Base-by-base conservation (phyloP, 2,329 filamentous ascomycete genomes). In the Fusarium tricinctum region DNA sequence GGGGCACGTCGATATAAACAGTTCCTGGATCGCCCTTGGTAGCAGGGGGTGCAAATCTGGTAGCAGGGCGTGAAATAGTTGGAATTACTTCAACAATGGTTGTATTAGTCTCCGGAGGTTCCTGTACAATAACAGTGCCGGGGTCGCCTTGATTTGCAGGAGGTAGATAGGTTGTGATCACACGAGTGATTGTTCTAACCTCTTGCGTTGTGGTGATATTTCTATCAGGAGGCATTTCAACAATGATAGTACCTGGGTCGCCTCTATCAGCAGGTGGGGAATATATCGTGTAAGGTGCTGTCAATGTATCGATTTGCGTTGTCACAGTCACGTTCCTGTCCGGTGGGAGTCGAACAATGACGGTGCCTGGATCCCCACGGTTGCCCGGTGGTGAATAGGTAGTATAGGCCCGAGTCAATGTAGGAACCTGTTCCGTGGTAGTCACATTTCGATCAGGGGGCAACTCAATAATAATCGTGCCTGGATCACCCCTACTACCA, bases 121-220 rank as follows among this genome's bases (percentile, higher is more conserved):
- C 52, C 30, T 68, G 59, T 2, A 68, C 13, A 32, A 68, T 46
- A 8, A 66, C 46, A 33, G 63, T 66, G 7, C 63, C 63, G 6
- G 62, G 62, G 15, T 66, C 56, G 12, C 61, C 61, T n/a, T n/a
- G 45, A 6, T 50, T 58, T 3, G 33, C 51, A 7, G 64, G 64
- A 5, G 64, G 30, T 20, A 39, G n/a, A 47, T 67, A 67, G 4
- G 44, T 53, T 3, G 63, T 66, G 15, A 8, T 26, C 3, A 6
- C 26, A 6, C 38, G 40, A 5, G 55, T 66, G 6, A 67, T 35
- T 12, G 43, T 53, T 10, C 20, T 45, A 9, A 62, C 22, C 8
- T 32, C 39, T 13, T 57, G 42, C 3, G 63, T 67, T 5, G 57
- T 58, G 4, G 63, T 67, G 1, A 67, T 47, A 10, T 66, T 66